Evolutionary conservation across 331 rosid genomes (phyloP).

Genomic region (Arachis monticola): DNA sequence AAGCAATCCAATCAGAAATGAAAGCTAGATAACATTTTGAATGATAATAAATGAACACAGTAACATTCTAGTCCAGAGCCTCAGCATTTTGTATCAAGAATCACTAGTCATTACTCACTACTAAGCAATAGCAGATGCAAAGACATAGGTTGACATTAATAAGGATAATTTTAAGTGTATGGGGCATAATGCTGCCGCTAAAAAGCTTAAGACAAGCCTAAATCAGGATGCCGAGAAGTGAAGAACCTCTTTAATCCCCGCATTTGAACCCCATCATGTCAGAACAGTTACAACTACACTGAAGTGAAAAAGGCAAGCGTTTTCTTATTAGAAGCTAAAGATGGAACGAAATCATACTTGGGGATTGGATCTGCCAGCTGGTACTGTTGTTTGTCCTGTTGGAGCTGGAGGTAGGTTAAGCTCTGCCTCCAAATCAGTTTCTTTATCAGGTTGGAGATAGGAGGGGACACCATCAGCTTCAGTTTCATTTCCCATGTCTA

Average conservation of each 20-base stretch:
- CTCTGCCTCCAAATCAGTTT: slow-evolving; percentile 76
- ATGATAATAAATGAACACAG: not conserved
- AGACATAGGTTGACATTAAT: not conserved
- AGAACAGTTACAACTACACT: not conserved
- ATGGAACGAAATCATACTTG: slow-evolving; percentile 58
- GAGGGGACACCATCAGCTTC: slow-evolving; percentile 90
- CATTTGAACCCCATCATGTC: not conserved
- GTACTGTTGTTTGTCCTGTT: slow-evolving; percentile 63
- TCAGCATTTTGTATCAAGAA: not conserved
- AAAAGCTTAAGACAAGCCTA: slow-evolving; percentile 2
- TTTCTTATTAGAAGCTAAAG: not conserved
- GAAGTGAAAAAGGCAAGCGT: not conserved
- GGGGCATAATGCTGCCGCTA: not conserved
- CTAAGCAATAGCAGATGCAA: not conserved
- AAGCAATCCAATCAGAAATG: slow-evolving; percentile 37
- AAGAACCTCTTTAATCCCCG: not conserved
- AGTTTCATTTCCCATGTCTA: slow-evolving; percentile 89
- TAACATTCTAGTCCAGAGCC: slow-evolving; percentile 3
- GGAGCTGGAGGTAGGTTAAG: slow-evolving; percentile 95
- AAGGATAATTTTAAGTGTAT: slow-evolving; percentile 1
- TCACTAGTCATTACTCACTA: not conserved
- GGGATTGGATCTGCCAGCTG: slow-evolving; percentile 72
- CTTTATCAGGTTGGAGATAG: slow-evolving; percentile 94
- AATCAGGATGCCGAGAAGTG: slow-evolving; percentile 11
- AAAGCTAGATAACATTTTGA: not conserved